These are phyloP conservation scores for Lactarius hatsudake DNA, from an alignment of 768 basidiomycete genomes.

Conservation along the genomic window DNA sequence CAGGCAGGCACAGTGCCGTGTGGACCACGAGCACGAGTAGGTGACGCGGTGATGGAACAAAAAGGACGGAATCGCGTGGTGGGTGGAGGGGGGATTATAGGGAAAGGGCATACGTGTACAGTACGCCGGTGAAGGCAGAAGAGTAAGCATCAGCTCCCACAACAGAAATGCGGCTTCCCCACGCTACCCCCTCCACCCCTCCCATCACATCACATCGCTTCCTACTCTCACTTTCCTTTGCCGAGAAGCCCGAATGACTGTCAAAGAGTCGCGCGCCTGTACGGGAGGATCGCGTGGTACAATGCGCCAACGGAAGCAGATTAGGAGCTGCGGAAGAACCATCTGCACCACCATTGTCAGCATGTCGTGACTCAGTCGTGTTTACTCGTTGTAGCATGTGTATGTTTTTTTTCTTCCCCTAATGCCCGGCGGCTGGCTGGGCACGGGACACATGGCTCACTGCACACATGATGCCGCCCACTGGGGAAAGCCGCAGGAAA, in stretches of 20 bases:
- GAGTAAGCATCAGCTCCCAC: neutral
- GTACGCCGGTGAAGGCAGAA: too few species aligned
- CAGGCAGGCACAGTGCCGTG: neutral
- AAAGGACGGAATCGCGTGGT: neutral
- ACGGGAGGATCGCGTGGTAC: neutral
- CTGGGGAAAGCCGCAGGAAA: conserved; percentile 3
- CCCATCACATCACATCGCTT: neutral
- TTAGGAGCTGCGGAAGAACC: neutral
- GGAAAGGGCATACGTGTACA: neutral
- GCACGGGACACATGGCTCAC: neutral
- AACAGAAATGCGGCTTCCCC: neutral
- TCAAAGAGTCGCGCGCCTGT: neutral
- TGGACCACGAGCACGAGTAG: neutral
- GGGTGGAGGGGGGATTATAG: neutral
- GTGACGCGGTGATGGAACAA: neutral
- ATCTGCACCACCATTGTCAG: neutral
- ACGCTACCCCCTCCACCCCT: neutral
- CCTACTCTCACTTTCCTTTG: neutral
- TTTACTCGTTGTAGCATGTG: neutral
- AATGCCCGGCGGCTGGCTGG: neutral
- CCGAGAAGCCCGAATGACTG: neutral
- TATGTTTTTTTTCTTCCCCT: neutral
- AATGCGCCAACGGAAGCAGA: neutral
- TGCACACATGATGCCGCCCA: neutral
- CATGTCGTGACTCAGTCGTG: neutral